Conservation (phyloP, 1,139 yeast species). For the Lodderomyces oxycetoniae region DNA sequence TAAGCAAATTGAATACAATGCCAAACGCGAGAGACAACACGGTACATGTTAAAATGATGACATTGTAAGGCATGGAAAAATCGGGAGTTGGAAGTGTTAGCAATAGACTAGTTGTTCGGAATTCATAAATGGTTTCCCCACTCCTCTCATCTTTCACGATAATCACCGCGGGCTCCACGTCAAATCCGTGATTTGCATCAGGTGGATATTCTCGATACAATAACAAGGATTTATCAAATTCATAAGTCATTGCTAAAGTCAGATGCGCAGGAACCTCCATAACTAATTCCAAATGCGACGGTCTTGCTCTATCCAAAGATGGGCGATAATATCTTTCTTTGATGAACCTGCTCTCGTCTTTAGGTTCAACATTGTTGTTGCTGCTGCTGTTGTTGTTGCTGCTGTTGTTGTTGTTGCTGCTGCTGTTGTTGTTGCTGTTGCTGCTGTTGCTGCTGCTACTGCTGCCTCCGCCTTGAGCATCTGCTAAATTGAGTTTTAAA, state of each 20-base stretch:
- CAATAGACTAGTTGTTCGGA: conserved; percentile 80
- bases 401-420: too few relatives aligned
- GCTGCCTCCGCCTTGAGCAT: conserved; percentile 18
- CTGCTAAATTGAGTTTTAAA: conserved; percentile 27
- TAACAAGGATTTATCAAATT: conserved; percentile 82
- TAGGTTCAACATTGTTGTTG: conserved; percentile 16
- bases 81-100: conserved; percentile 94
- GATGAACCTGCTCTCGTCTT: conserved; percentile 23
- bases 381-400: too few relatives aligned
- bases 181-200: conserved; percentile 97
- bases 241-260: conserved; percentile 61
- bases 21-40: conserved; percentile 93
- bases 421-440: too few relatives aligned
- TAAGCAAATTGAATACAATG: conserved; percentile 70
- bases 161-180: conserved; percentile 83
- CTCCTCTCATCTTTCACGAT: conserved; percentile 37
- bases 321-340: conserved; percentile 63
- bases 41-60: conserved; percentile 89
- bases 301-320: conserved; percentile 74
- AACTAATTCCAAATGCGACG: conserved; percentile 74
- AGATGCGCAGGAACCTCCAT: conserved; percentile 61
- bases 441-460: too few relatives aligned
- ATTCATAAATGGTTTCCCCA: conserved; percentile 36
- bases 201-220: conserved; percentile 94
- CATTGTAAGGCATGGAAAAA: conserved; percentile 98